Percentiles rank a stretch among this genome's conserved stretches.
These are phyloP conservation scores for Curvularia verruculosa DNA, from an alignment of 2,329 filamentous ascomycete genomes.

Conservation along the genomic window DNA sequence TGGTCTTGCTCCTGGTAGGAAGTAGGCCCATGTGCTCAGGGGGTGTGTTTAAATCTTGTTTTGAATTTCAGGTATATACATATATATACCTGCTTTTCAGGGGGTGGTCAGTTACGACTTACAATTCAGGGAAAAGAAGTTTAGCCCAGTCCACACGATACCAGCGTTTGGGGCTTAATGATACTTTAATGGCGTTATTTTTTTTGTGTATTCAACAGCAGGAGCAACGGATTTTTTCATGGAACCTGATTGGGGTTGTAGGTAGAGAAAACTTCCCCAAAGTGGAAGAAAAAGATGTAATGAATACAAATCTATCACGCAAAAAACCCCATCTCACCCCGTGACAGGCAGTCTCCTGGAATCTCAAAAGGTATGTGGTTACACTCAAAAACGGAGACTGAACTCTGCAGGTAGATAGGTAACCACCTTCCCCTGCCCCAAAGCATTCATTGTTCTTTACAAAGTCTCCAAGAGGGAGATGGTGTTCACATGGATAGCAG, in stretches of 20 bases:
- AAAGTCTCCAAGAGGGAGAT: no score
- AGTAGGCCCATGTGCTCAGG: background rate
- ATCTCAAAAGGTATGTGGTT: background rate
- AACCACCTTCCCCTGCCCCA: no score
- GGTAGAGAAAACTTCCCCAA: conserved; percentile 33
- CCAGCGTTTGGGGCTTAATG: background rate
- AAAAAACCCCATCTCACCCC: no score
- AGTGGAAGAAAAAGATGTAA: conserved; percentile 9
- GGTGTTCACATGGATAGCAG: no score
- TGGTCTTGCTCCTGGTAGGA: conserved; percentile 61
- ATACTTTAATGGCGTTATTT: conserved; percentile 9
- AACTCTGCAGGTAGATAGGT: background rate
- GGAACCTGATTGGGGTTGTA: conserved; percentile 25
- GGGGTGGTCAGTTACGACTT: background rate
- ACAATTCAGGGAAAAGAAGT: background rate
- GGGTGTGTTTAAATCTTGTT: no score
- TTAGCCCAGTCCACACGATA: background rate
- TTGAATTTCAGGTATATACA: background rate
- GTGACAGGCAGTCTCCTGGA: background rate
- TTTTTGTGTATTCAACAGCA: conserved; percentile 16
- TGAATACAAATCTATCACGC: conserved; percentile 22
- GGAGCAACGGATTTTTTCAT: background rate
- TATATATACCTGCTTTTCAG: no score
- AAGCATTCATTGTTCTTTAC: background rate
- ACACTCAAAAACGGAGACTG: background rate